These are phyloP conservation scores for Trypanosoma melophagium DNA, from an alignment of 208 protist genomes.

Conservation along the genomic window DNA sequence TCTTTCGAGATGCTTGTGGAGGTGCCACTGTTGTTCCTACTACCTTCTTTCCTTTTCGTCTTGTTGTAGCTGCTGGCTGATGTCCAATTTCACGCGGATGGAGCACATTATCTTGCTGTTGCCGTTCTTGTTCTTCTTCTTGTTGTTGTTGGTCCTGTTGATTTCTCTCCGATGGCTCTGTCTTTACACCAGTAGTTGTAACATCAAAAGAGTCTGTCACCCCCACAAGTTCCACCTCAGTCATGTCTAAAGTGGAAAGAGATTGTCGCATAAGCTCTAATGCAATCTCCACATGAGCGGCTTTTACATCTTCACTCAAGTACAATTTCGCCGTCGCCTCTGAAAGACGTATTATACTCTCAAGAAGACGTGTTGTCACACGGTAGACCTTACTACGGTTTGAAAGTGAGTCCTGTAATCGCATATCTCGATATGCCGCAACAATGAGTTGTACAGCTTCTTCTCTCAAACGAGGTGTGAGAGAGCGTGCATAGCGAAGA, in stretches of 20 bases:
- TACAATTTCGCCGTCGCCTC: conserved; percentile 98
- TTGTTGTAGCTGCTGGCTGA: background rate
- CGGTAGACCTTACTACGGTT: conserved; percentile 93
- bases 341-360: conserved; percentile 98
- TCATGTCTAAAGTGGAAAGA: conserved; percentile 87
- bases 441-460: conserved; percentile 89
- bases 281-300: conserved; percentile 79
- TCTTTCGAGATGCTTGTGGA: conserved; percentile 33
- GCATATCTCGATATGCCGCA: conserved; percentile 90
- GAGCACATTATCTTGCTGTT: conserved; percentile 10
- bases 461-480: conserved; percentile 88
- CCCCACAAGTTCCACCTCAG: conserved; percentile 81
- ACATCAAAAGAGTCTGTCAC: conserved; percentile 27
- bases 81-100: background rate
- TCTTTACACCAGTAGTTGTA: conserved; percentile 25
- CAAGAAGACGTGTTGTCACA: conserved; percentile 99
- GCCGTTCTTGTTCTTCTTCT: conserved; percentile 8
- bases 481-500: conserved; percentile 88
- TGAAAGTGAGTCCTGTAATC: conserved; percentile 88
- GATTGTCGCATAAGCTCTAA: conserved; percentile 91
- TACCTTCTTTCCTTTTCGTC: conserved; percentile 20
- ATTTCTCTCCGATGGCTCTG: conserved; percentile 26
- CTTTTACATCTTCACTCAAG: conserved; percentile 87
- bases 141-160: background rate
- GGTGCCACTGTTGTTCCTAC: conserved; percentile 7